These are phyloP conservation scores for Kitagawia praeruptora DNA, from an alignment of 129 eudicot species.

Conservation along the genomic window DNA sequence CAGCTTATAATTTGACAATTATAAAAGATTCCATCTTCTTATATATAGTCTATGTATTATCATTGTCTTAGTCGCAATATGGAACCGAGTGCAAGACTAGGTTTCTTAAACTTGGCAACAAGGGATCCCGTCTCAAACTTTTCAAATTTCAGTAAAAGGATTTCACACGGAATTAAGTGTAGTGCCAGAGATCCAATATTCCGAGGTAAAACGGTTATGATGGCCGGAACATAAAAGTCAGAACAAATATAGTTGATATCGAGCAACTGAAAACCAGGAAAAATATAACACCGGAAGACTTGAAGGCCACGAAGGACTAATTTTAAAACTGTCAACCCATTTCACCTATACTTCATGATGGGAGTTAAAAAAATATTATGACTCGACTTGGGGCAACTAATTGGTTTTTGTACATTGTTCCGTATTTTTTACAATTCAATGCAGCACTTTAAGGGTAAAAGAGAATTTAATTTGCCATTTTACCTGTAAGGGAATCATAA, in stretches of 20 bases:
- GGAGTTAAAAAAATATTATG: not conserved
- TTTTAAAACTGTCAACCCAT: not conserved
- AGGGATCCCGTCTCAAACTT: not conserved
- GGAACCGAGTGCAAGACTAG: too few species aligned
- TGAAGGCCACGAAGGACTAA: not conserved
- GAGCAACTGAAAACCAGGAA: not conserved
- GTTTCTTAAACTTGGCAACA: too few species aligned
- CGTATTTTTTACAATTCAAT: not conserved
- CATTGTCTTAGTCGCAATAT: too few species aligned
- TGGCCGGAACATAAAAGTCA: not conserved
- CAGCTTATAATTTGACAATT: not conserved
- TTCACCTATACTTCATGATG: not conserved
- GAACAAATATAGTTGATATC: not conserved
- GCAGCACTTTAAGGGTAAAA: not conserved
- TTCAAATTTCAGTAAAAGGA: not conserved
- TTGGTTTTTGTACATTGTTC: not conserved
- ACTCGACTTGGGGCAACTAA: not conserved
- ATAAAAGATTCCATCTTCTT: not conserved
- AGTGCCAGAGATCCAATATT: not conserved
- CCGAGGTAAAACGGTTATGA: not conserved
- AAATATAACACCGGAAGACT: not conserved
- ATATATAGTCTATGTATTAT: too few species aligned
- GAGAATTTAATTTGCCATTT: constrained; percentile 29
- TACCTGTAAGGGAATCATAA: constrained; percentile 92
- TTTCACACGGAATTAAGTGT: not conserved